phyloP scores from a whole-genome alignment of 345 rosid genomes.

The Lepidium africanum region DNA sequence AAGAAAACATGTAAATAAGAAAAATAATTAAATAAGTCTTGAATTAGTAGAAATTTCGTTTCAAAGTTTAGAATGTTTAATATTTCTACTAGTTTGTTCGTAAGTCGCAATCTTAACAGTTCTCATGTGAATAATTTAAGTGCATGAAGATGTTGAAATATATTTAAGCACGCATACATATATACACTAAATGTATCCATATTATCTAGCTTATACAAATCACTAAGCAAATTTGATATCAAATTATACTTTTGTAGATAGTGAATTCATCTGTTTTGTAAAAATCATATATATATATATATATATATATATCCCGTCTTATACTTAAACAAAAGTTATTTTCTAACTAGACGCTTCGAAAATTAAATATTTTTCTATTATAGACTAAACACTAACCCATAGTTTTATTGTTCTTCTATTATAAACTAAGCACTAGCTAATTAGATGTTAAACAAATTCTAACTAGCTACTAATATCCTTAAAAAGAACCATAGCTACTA shows the following conservation, averaged over 20 bases:
- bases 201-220: neutral
- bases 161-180: neutral
- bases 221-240: neutral
- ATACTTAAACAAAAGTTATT: neutral
- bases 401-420: neutral
- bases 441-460: neutral
- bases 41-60: neutral
- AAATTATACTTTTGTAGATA: neutral
- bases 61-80: conserved; percentile 10
- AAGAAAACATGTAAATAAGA: conserved; percentile 1
- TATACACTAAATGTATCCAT: neutral
- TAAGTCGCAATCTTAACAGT: conserved; percentile 21
- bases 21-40: conserved; percentile 1
- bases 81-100: conserved; percentile 18
- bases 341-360: neutral
- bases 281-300: too few species aligned
- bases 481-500: neutral
- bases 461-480: neutral
- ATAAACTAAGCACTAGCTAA: neutral
- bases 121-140: neutral
- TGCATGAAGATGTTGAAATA: conserved; percentile 12
- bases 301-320: too few species aligned
- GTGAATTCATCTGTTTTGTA: neutral
- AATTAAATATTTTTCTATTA: neutral
- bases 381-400: neutral